Base-by-base conservation (phyloP, 2,329 filamentous ascomycete genomes). In the Stemphylium lycopersici region DNA sequence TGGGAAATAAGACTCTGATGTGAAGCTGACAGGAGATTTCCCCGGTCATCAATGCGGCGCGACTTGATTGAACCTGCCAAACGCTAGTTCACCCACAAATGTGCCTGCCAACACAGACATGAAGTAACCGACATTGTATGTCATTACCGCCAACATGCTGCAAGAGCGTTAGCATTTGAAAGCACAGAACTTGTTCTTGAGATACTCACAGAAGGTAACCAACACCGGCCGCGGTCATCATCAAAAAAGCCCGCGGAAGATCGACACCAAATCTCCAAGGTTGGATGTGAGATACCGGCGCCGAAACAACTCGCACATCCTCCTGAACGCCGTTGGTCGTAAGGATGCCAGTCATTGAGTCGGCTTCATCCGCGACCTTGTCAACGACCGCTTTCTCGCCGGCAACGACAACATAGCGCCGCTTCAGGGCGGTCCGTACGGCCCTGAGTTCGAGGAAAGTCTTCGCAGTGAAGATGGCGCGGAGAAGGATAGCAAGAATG, bases 141-240 rank as follows among this genome's bases (percentile, higher is more conserved):
- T 93, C 91, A 95, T 96, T 70, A 96, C 89, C 12, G 90, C 90
- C 77, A 96, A 79, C 92, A 96, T 96, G 55, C 92, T 96, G 65
- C 33, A 15, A 45, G 48, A 47, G 20, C 15, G 15, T 71, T 66
- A 74, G 70, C 24, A 29, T 24, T 12, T 15, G 18, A 13, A 47
- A 18, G 24, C 22, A 36, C 37, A 12, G 13, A 36, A 11, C 8
- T 47, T 33, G 32, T 22, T 37, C 24, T 16, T 39, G 18, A 37
- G 31, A 18, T 20, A 86, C 90, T 83, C 78, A 96, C 92, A 96
- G 85, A 29, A 96, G 78, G 77, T 96, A 96, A 11, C 88, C 89
- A 39, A 96, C 84, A 6, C 86, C 91, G n/a, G 84, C 85, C 69
- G 91, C 86, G 18, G 89, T 76, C 0, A 87, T 88, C 68, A 90